phyloP scores from a whole-genome alignment of 164 flowering plant genomes.

The Macadamia integrifolia region DNA sequence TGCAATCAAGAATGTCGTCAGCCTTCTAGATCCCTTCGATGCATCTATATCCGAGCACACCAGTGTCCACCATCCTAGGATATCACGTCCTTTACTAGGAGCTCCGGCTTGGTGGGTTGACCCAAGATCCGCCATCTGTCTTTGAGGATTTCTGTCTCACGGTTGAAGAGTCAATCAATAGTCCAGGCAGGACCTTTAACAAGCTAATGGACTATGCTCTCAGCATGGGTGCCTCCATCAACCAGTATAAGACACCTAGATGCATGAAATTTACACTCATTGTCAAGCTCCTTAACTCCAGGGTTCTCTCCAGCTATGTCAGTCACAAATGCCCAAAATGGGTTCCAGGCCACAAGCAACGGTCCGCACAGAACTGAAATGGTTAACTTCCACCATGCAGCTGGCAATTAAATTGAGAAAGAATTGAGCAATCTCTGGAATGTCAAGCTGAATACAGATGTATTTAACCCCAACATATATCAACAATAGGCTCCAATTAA shows the following conservation, averaged over 20 bases:
- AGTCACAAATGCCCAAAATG: conserved; percentile 15
- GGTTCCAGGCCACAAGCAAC: conserved; percentile 15
- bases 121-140: conserved; percentile 10
- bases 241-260: neutral
- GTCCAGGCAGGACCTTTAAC: conserved; percentile 15
- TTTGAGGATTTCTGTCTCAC: conserved; percentile 36
- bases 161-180: conserved; percentile 33
- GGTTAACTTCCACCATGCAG: neutral
- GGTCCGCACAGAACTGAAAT: neutral
- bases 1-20: conserved; percentile 31
- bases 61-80: conserved; percentile 32
- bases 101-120: conserved; percentile 12
- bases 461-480: no score
- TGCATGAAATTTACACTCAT: neutral
- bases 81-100: conserved; percentile 44
- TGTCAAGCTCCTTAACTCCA: conserved; percentile 10
- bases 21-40: conserved; percentile 26
- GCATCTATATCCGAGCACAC: conserved; percentile 35
- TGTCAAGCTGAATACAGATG: no score
- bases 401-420: neutral
- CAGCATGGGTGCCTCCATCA: conserved; percentile 1
- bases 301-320: conserved; percentile 8
- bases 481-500: no score
- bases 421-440: neutral
- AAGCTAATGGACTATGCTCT: conserved; percentile 15